A percentile compares a stretch with the other conserved stretches of the same genome.
phyloP scores from a whole-genome alignment of 164 flowering plant genomes.

The Chimonanthus praecox region DNA sequence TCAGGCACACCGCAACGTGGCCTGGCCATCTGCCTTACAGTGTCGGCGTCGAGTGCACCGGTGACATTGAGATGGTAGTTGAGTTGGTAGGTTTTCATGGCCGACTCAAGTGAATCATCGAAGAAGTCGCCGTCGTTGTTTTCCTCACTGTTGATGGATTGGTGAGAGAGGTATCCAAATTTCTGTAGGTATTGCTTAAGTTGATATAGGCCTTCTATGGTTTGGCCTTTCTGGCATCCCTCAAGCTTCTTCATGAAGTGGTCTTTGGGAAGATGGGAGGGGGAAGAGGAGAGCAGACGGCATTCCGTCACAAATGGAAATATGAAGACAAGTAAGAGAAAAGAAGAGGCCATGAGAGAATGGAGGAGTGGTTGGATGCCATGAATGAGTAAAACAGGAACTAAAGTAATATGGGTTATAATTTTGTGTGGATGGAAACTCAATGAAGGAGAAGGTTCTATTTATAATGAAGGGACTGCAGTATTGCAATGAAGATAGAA shows the following conservation, averaged over 20 bases:
- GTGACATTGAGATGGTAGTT: conserved; percentile 24
- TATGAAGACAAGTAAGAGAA: background rate
- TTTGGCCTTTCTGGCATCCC: conserved; percentile 24
- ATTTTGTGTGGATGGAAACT: too few species aligned
- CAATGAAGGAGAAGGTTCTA: too few species aligned
- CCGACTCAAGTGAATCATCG: conserved; percentile 23
- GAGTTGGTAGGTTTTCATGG: conserved; percentile 23
- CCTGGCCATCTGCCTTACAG: conserved; percentile 14
- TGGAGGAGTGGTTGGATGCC: too few species aligned
- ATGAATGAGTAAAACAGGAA: too few species aligned
- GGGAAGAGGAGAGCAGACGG: background rate
- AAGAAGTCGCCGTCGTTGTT: conserved; percentile 15
- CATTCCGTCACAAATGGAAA: background rate
- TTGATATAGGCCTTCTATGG: conserved; percentile 9
- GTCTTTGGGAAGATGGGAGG: background rate
- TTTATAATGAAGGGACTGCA: too few species aligned
- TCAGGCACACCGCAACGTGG: conserved; percentile 43
- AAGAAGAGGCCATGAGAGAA: background rate
- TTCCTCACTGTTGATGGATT: background rate
- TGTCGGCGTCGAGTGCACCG: conserved; percentile 19
- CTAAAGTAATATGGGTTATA: too few species aligned
- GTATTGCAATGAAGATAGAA: too few species aligned
- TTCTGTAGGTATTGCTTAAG: conserved; percentile 20
- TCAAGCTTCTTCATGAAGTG: conserved; percentile 7
- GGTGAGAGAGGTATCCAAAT: conserved; percentile 21